Evolutionary conservation across 2,329 filamentous ascomycete genomes (phyloP).

Genomic region (Paracoccidioides lutzii): DNA sequence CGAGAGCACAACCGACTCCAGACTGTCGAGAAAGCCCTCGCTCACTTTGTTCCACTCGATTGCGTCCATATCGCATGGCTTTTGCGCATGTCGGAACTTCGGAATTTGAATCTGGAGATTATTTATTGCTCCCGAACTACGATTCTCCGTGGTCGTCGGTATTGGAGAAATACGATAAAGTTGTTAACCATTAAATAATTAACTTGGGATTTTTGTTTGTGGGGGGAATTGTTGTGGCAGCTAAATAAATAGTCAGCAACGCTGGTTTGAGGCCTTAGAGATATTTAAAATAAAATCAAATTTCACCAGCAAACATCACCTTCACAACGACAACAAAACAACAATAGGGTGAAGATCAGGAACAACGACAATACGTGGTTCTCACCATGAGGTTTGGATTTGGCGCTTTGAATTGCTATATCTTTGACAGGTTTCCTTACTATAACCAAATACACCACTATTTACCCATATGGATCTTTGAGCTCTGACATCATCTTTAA

Average conservation of each 20-base stretch:
- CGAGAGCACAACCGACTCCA: conserved; percentile 29
- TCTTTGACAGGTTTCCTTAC: neutral
- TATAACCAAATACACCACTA: neutral
- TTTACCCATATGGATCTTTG: neutral
- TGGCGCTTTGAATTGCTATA: neutral
- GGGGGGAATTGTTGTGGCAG: neutral
- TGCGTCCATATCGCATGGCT: conserved; percentile 29
- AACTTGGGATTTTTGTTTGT: neutral
- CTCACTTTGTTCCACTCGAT: conserved; percentile 34
- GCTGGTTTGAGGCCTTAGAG: neutral
- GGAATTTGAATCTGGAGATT: neutral
- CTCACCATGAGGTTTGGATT: neutral
- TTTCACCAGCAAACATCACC: no score
- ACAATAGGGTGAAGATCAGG: neutral
- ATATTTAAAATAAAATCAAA: neutral
- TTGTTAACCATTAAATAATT: no score
- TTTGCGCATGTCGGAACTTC: conserved; percentile 19
- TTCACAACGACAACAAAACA: neutral
- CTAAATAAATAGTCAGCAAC: neutral
- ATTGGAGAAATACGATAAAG: neutral
- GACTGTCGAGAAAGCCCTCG: conserved; percentile 28
- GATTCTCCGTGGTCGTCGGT: neutral
- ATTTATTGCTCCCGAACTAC: neutral
- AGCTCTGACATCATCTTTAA: neutral
- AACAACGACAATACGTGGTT: neutral